phyloP scores from a whole-genome alignment of 257 asterid species.

The Prunella vulgaris region DNA sequence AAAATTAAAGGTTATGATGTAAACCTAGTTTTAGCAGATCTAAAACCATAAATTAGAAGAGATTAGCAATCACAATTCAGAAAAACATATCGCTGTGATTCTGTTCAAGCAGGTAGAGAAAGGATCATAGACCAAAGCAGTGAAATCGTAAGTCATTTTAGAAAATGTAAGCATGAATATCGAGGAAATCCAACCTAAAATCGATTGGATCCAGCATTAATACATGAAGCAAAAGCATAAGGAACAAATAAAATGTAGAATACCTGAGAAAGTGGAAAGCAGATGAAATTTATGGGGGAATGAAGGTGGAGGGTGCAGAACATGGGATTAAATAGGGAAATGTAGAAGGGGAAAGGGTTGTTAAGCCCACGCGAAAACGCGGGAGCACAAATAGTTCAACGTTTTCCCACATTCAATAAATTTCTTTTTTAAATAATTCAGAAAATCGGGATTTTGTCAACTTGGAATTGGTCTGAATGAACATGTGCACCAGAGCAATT shows the following conservation, averaged over 20 bases:
- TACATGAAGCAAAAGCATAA: not conserved
- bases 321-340: not conserved
- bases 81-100: not conserved
- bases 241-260: not conserved
- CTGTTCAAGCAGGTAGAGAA: not conserved
- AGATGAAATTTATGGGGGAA: not conserved
- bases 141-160: not conserved
- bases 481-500: not conserved
- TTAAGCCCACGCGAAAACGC: not conserved
- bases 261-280: not conserved
- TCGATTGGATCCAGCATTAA: not conserved
- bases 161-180: not conserved
- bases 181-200: not conserved
- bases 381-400: constrained; percentile 6
- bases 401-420: not conserved
- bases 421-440: not conserved
- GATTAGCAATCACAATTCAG: not conserved
- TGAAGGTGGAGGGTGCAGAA: not conserved
- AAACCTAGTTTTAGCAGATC: too few relatives aligned
- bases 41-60: too few relatives aligned
- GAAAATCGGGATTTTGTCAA: not conserved
- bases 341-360: not conserved
- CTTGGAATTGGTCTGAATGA: not conserved
- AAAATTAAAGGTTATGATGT: too few relatives aligned
- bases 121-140: not conserved